Conservation (phyloP, 192 early-diverging fungal species). For the Obelidium mucronatum region DNA sequence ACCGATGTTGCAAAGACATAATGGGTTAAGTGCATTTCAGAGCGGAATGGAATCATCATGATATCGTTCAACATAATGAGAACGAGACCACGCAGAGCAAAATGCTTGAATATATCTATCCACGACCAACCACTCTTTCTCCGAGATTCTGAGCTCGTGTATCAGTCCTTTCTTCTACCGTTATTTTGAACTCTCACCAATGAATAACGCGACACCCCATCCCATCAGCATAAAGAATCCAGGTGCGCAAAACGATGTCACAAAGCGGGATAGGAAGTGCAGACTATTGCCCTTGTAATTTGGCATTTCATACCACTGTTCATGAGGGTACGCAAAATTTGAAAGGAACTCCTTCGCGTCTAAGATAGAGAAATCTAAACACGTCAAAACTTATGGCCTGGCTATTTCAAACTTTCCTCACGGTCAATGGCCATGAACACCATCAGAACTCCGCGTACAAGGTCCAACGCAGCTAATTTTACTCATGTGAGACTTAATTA, state of each 20-base stretch:
- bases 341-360: slow-evolving; percentile 36
- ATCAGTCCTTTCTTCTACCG: too few relatives aligned
- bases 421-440: slow-evolving; percentile 30
- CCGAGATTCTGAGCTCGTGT: slow-evolving; percentile 34
- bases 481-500: too few relatives aligned
- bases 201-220: slow-evolving; percentile 45
- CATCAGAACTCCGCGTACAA: slow-evolving; percentile 27
- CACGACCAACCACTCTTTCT: slow-evolving; percentile 38
- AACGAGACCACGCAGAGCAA: slow-evolving; percentile 42
- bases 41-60: background rate
- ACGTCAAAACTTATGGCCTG: too few relatives aligned
- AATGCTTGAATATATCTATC: slow-evolving; percentile 45
- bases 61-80: slow-evolving; percentile 39
- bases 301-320: slow-evolving; percentile 53
- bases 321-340: slow-evolving; percentile 38
- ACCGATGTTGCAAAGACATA: slow-evolving; percentile 39
- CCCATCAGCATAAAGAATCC: slow-evolving; percentile 55
- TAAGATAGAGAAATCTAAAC: too few relatives aligned
- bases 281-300: slow-evolving; percentile 37
- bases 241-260: slow-evolving; percentile 52
- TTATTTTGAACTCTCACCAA: slow-evolving; percentile 6
- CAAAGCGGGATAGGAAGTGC: slow-evolving; percentile 42
- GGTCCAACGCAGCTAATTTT: slow-evolving; percentile 27
- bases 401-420: slow-evolving; percentile 1
- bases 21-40: background rate